Base-by-base conservation (phyloP, 805 yeast genomes). In the Brettanomyces nanus region DNA sequence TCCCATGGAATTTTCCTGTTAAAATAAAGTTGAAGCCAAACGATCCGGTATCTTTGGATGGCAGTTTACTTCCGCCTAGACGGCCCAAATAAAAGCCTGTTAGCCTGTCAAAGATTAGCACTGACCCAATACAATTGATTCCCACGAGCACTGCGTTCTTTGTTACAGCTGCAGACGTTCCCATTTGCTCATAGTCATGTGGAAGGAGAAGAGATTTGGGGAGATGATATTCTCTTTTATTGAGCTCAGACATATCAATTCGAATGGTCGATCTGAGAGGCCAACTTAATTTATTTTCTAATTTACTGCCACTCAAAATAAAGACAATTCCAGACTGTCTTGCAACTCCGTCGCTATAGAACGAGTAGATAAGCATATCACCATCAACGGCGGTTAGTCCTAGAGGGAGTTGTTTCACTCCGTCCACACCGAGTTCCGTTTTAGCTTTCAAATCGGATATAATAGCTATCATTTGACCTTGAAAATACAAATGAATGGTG, bases 311-410 rank as follows among this genome's bases (percentile, higher is more conserved):
- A 37, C 44, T 43, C 9, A 53, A 22, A 3, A 45, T 35, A 4
- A 35, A 20, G 2, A 48, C 35, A 6, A 20, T 10, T 1, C 58
- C 58, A 6, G 33, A 2, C 37, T 49, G 6, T 19, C 14, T 6
- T 3, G 13, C 13, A 15, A 6, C 17, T 15, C 36, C 68, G 38
- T 51, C 78, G 21, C 59, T 53, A 33, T 52, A 58, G 3, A 71
- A 67, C 1, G 77, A 67, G 0, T 72, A 66, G 3, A 77, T 48
- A 2, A 73, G 40, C 10, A 77, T 41, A 31, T 69, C 74, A 4
- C 49, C 52, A 41, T 66, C 68, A 13, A 49, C 58, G 0, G 58
- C 51, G 1, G 47, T 38, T 19, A 69, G 33, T 1, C 47, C 30
- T 14, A 56, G 48, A 0, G 74, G 77, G 13, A 69, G 48, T 32